Evolutionary conservation across 139 green algal species (phyloP), one percentile per base, ranked within the genome.

Genomic region (Parachlorella kessleri): DNA sequence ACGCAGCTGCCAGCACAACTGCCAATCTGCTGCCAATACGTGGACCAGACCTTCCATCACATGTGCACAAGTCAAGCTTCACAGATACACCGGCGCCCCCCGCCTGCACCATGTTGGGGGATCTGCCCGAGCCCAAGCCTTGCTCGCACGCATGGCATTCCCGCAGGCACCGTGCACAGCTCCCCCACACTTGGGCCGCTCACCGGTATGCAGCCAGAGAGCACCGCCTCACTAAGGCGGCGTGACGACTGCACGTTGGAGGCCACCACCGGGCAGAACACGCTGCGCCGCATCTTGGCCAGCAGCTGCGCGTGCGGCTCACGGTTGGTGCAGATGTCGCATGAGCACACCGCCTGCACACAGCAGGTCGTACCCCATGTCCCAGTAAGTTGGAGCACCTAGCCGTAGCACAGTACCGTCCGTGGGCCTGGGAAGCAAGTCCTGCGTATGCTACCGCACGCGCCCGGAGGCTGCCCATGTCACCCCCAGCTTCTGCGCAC

Each of bases 241-340:
- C 82, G 71, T 5, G 55, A 76, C 41, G 53, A 76, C 66, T 87
- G 82, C 10, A 63, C 72, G 55, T 87, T 87, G 65, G 66, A 79
- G 32, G 77, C 41, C 33, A 84, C 14, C 38, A 87, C 75, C 63
- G 77, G 77, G 72, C 82, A 87, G 76, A 84, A 87, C 28, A 69
- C 54, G 24, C 66, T 63, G 33, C 76, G 75, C 4, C 72, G 76
- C 65, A 84, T 84, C 30, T 30, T 18, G n/a, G 53, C 66, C 66
- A 78, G 66, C 26, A 87, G 54, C 55, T 72, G 10, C 26, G 66
- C 37, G 55, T 87, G 82, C 23, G 72, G 66, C 55, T 76, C 42
- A 73, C 78, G 72, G 42, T 36, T 64, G 23, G 78, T 67, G 55
- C 82, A 87, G 37, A 87, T 87, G 71, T 87, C 82, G 38, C 82